Conservation (phyloP, 441 rosid species). For the Brassica hybrid region DNA sequence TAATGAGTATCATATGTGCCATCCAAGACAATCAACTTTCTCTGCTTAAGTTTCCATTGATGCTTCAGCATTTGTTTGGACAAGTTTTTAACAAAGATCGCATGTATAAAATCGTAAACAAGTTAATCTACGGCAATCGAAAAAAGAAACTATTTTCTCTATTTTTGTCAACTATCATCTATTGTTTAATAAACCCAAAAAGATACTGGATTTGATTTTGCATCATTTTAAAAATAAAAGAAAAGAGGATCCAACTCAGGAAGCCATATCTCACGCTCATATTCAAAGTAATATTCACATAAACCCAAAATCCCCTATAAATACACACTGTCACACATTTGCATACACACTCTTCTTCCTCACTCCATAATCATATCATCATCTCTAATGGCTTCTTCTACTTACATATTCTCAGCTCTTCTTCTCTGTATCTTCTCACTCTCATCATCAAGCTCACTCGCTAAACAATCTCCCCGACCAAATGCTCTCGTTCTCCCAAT, state of each 20-base stretch:
- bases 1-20: background rate
- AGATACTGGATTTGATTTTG: background rate
- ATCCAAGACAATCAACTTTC: background rate
- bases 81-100: background rate
- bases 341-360: background rate
- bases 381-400: background rate
- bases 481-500: constrained; percentile 61
- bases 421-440: constrained; percentile 21
- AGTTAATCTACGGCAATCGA: too few species aligned
- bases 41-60: background rate
- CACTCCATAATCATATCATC: background rate
- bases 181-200: background rate
- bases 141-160: background rate
- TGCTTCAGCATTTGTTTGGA: background rate
- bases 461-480: constrained; percentile 58
- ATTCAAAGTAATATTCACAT: background rate
- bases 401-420: background rate
- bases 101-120: background rate
- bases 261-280: background rate
- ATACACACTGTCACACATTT: background rate
- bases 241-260: background rate
- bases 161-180: background rate
- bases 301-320: background rate
- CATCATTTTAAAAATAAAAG: background rate
- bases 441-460: constrained; percentile 24